Percentiles rank a stretch among this genome's conserved stretches.
Evolutionary conservation across 2,329 filamentous ascomycete species (phyloP).

Genomic region (Malbranchea cinnamomea): DNA sequence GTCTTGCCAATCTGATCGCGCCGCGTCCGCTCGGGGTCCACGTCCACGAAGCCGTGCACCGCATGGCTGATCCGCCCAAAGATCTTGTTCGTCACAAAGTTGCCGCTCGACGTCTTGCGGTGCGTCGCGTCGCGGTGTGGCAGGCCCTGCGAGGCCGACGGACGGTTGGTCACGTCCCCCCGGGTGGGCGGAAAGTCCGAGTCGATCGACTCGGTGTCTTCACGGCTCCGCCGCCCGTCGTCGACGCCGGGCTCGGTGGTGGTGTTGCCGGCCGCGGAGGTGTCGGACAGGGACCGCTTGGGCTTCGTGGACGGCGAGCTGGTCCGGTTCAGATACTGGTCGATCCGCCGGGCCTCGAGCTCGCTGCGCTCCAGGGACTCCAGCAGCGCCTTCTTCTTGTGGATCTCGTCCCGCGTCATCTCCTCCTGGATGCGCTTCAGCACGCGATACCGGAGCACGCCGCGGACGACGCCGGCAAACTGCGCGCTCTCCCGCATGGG

Average conservation of each 20-base stretch:
- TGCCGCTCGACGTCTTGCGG: constrained; percentile 70
- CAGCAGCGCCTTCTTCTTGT: constrained; percentile 68
- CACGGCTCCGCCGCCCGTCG: constrained; percentile 42
- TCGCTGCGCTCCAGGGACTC: constrained; percentile 90
- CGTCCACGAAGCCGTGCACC: constrained; percentile 88
- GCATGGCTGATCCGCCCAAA: constrained; percentile 93
- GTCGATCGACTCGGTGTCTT: constrained; percentile 82
- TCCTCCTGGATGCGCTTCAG: constrained; percentile 94
- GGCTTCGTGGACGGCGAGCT: constrained; percentile 40
- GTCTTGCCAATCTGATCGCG: constrained; percentile 94
- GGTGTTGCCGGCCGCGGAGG: constrained; percentile 30
- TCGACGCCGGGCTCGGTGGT: constrained; percentile 26
- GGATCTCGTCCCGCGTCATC: constrained; percentile 84
- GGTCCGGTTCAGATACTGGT: constrained; percentile 66
- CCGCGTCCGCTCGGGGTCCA: constrained; percentile 83
- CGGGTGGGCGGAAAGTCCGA: constrained; percentile 91
- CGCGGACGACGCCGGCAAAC: constrained; percentile 86
- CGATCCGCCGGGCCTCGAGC: constrained; percentile 79
- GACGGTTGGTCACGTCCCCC: constrained; percentile 46
- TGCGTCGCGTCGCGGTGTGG: constrained; percentile 39
- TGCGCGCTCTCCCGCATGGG: constrained; percentile 97
- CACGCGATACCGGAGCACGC: constrained; percentile 75
- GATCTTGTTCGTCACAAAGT: constrained; percentile 81
- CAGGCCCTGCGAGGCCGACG: constrained; percentile 62
- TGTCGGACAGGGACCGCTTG: constrained; percentile 50